These are phyloP conservation scores for Malbranchea cinnamomea DNA, from an alignment of 2,329 filamentous ascomycete genomes.

Conservation along the genomic window DNA sequence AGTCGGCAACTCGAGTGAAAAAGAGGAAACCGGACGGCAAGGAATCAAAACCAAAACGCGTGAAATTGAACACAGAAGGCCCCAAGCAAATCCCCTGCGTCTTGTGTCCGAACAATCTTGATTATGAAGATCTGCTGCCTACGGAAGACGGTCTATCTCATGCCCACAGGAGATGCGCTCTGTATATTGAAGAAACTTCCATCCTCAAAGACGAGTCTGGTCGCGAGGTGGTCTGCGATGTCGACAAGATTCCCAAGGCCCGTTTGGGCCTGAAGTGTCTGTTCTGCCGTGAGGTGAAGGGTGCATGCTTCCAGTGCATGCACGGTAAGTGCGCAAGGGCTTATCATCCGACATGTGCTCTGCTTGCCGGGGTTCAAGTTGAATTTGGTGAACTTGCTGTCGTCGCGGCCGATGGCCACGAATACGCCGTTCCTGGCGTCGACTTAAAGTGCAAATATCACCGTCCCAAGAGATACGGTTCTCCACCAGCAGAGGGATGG, in stretches of 20 bases:
- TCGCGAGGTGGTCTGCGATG: slow-evolving; percentile 60
- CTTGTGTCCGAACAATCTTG: slow-evolving; percentile 81
- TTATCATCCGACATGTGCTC: slow-evolving; percentile 90
- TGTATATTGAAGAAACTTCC: slow-evolving; percentile 84
- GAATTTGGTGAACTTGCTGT: slow-evolving; percentile 76
- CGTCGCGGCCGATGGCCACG: slow-evolving; percentile 76
- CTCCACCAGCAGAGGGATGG: slow-evolving; percentile 50
- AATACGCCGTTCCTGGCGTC: slow-evolving; percentile 83
- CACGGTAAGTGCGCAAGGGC: slow-evolving; percentile 85
- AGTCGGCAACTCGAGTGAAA: slow-evolving; percentile 42
- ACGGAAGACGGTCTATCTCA: slow-evolving; percentile 71
- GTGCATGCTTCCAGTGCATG: slow-evolving; percentile 94
- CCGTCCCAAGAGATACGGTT: slow-evolving; percentile 70
- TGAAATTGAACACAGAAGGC: slow-evolving; percentile 56
- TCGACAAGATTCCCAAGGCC: slow-evolving; percentile 69
- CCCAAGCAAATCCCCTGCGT: slow-evolving; percentile 68
- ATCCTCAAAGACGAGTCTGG: slow-evolving; percentile 56
- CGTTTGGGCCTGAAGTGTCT: slow-evolving; percentile 86
- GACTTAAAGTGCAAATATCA: slow-evolving; percentile 94
- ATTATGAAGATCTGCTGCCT: slow-evolving; percentile 63
- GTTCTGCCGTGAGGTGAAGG: slow-evolving; percentile 83
- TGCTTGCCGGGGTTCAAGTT: slow-evolving; percentile 79
- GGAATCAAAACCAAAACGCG: slow-evolving; percentile 57
- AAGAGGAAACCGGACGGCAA: slow-evolving; percentile 54
- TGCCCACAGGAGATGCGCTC: slow-evolving; percentile 75